Base-by-base conservation (phyloP, 164 flowering plant genomes). In the Pachysandra terminalis region DNA sequence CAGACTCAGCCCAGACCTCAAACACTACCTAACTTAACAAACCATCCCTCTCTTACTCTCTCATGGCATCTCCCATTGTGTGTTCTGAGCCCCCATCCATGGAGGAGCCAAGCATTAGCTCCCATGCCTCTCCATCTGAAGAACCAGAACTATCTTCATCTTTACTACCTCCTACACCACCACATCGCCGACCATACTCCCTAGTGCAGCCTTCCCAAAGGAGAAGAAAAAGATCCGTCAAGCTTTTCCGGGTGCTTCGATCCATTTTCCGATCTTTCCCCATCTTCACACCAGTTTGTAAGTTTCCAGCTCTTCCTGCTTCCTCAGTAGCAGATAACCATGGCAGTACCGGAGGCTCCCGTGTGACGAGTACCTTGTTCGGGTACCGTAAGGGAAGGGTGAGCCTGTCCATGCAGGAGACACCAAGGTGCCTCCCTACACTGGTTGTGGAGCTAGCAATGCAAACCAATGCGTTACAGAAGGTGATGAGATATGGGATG, bases 181-280 rank as follows among this genome's bases (percentile, higher is more conserved):
- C 64, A 0, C 73, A 76, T 19, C 74, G 65, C 27, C 70, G 28
- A 0, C 48, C 65, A 26, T 9, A 66, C 19, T 64, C 81, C 68
- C 92, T 88, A 41, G 73, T 80, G 61, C 83, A 76, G 41, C 88
- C 95, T 7, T 55, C 90, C 51, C 59, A 77, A 14, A 81, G 83
- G 53, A 81, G 75, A 60, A 65, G 49, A 41, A 65, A 66, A 19
- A 85, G 64, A 68, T 25, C 80, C 60, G 56, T 37, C 60, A 89
- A 83, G 52, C 73, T 79, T 12, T 59, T 85, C 68, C 85, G 87
- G 1, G 73, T 81, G 21, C 66, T 89, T 57, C 86, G 87, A 3
- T 81, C 93, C 23, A 87, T 88, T 17, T 85, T 89, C 78, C 82
- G 89, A 0, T 83, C 97, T 0, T 73, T 90, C 52, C 97, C 97